These are phyloP conservation scores for Blastobotrys raffinosifermentans DNA, from an alignment of 1,139 yeast species.

Conservation along the genomic window DNA sequence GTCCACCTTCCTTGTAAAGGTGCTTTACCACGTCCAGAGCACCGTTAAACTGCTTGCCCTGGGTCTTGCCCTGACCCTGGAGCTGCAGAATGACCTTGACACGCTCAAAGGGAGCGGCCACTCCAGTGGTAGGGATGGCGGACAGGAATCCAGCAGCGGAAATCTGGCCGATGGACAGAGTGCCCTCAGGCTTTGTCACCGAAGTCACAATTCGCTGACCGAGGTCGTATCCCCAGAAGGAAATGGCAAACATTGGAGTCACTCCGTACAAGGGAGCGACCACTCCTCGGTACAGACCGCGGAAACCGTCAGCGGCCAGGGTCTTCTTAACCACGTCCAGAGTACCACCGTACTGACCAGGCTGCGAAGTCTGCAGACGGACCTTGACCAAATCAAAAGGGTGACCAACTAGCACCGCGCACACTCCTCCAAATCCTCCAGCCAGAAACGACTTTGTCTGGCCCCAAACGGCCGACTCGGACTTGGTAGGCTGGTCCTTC, in stretches of 20 bases:
- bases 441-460: constrained; percentile 74
- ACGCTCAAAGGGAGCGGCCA: constrained; percentile 96
- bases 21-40: constrained; percentile 56
- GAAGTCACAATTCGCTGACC: constrained; percentile 69
- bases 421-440: constrained; percentile 82
- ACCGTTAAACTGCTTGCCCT: constrained; percentile 42
- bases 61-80: constrained; percentile 45
- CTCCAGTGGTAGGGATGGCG: constrained; percentile 89
- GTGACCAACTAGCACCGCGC: constrained; percentile 91
- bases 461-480: constrained; percentile 29
- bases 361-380: constrained; percentile 58
- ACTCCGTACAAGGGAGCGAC: constrained; percentile 89
- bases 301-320: constrained; percentile 61
- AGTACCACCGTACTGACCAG: constrained; percentile 56
- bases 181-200: constrained; percentile 36
- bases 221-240: constrained; percentile 96
- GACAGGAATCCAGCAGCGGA: constrained; percentile 94
- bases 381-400: constrained; percentile 94
- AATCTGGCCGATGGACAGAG: constrained; percentile 61
- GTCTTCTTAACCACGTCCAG: constrained; percentile 64
- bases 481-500: too few species aligned
- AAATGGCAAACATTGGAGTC: constrained; percentile 96
- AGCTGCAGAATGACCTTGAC: constrained; percentile 91
- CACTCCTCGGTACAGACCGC: constrained; percentile 83
- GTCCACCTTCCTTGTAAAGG: constrained; percentile 76